Evolutionary conservation across 2,329 filamentous ascomycete species (phyloP).

Genomic region (Scedosporium dehoogii): DNA sequence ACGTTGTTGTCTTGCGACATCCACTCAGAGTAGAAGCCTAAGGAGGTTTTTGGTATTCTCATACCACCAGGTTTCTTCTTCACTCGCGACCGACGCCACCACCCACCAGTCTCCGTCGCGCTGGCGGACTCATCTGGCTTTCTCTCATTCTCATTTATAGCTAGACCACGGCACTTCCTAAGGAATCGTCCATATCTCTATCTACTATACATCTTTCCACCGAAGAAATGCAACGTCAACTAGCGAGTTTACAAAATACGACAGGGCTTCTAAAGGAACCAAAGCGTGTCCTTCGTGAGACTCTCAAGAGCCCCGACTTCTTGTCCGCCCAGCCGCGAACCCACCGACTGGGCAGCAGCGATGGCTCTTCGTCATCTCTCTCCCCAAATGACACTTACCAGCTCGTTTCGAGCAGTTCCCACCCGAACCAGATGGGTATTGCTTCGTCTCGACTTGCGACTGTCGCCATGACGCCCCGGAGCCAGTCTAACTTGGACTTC

Average conservation of each 20-base stretch:
- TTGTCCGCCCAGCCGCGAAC: neutral
- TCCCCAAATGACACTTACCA: neutral
- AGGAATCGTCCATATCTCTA: neutral
- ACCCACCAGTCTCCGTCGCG: neutral
- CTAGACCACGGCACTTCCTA: neutral
- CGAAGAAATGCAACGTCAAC: neutral
- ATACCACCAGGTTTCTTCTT: neutral
- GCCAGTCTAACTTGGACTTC: constrained; percentile 12
- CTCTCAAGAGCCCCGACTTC: neutral
- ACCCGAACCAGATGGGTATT: neutral
- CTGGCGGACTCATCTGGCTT: neutral
- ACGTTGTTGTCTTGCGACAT: neutral
- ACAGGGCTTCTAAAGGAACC: neutral
- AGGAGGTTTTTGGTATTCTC: neutral
- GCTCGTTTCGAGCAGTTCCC: neutral
- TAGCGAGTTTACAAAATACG: neutral
- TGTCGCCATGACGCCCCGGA: constrained; percentile 9
- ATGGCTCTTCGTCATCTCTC: neutral
- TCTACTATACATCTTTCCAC: neutral
- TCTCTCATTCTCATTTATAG: neutral
- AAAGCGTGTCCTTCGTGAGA: neutral
- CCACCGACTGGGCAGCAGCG: neutral
- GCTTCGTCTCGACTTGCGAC: neutral
- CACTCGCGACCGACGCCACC: neutral
- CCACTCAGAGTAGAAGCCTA: neutral